These are phyloP conservation scores for Raphanus sativus DNA, from an alignment of 345 rosid species.

Conservation along the genomic window DNA sequence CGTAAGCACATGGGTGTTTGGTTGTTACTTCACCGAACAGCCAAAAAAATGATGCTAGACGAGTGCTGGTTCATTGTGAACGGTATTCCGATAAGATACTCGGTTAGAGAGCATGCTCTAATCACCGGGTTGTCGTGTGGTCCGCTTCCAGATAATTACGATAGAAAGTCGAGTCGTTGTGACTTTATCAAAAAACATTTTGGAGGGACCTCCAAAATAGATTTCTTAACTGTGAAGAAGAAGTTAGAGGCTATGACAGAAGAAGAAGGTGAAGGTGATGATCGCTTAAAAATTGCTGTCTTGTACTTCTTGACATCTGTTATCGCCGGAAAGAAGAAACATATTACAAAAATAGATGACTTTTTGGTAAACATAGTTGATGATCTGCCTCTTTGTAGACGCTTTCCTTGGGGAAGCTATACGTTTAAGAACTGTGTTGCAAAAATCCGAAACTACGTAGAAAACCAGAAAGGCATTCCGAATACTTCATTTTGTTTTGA, in stretches of 20 bases:
- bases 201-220: not conserved
- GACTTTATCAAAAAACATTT: not conserved
- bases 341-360: not conserved
- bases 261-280: not conserved
- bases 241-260: not conserved
- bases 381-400: not conserved
- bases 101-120: not conserved
- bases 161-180: not conserved
- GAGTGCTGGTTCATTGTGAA: too few species aligned
- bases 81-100: too few species aligned
- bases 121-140: not conserved
- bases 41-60: too few species aligned
- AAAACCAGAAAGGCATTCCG: not conserved
- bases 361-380: not conserved
- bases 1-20: too few species aligned
- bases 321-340: not conserved
- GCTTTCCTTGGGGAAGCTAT: not conserved
- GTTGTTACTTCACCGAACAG: too few species aligned
- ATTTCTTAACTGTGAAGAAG: not conserved
- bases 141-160: not conserved
- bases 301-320: not conserved
- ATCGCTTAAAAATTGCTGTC: not conserved
- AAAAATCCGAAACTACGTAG: not conserved
- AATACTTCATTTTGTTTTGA: not conserved
- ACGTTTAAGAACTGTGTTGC: not conserved